Base-by-base conservation (phyloP, 2,329 filamentous ascomycete species). In the Raffaelea ambrosiae region DNA sequence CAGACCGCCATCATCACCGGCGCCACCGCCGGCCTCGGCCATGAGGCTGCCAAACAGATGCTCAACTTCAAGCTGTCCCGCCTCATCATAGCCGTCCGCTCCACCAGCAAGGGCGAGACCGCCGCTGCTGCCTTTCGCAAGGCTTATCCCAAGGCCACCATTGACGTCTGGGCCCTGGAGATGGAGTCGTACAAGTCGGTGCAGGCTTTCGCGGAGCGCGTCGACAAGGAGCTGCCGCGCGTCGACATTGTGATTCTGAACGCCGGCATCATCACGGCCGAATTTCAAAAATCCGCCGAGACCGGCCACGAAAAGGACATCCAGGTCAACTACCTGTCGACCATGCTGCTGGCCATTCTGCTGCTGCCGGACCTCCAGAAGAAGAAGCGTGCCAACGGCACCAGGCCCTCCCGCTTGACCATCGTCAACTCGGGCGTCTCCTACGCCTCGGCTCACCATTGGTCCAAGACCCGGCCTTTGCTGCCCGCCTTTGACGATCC, bases 311-410 rank as follows among this genome's bases (percentile, higher is more conserved):
- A 79, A 53, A 59, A 61, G 26, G 67, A 62, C 3, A 56, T 79
- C 39, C 74, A 73, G 0, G 66, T 72, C 40, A 79, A 79, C 51
- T 73, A 75, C n/a, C 63, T 79, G 48, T 70, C 64, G 19, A 77
- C 72, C 0, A 64, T 72, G 8, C 58, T 79, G 1, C 60, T 79
- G 1, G 65, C 64, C 0, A 55, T 75, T 1, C 59, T 75, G 0
- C 48, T 77, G 3, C 56, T 78, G 1, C 73, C 72, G 0, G 66
- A 68, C 29, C 59, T 77, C 2, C 66, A 68, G 47, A 59, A 66
- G 21, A 40, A 46, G 35, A 7, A 7, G 13, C 26, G 26, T 7
- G 29, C 29, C 5, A 44, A 31, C 5, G 11, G 16, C 10, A 22
- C 40, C 7, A 67, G 48, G 40, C 48, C 48, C 3, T 41, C 20